Base-by-base conservation (phyloP, 768 basidiomycete species). In the Pleurotus djamor region DNA sequence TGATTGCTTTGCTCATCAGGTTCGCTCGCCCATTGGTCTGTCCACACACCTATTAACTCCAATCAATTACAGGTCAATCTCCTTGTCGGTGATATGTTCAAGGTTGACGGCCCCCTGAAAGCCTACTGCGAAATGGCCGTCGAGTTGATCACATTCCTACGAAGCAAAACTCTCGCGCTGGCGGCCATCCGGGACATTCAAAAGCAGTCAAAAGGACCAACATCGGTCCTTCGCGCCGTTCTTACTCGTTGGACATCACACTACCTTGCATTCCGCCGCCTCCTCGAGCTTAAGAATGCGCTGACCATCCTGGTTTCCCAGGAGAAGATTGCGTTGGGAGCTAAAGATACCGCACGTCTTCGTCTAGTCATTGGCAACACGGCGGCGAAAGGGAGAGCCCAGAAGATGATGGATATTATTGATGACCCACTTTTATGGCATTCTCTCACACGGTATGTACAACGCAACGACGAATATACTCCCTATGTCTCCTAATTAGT, bases 21-120 rank as follows among this genome's bases (percentile, higher is more conserved):
- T 73, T 9, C 28, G 38, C 44, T 55, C 3, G 4, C n/a, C n/a
- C 52, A 4, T 38, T 44, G 28, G 5, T 4, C 10, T 59, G 21
- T 21, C 34, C 37, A 4, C 4, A 5, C n/a, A 41, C 14, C 35
- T 16, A 33, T 41, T 37, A 33, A 9, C 2, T 52, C 34, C 8
- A 28, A 47, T 16, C 34, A 4, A 34, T 10, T 58, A 28, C 61
- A 77, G 74, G 65, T 74, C 14, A 77, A 79, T 60, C 71, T 79
- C 3, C 65, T 79, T 36, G 70, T 79, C 35, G 70, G 73, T 1
- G 67, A 79, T 50, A 76, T 72, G 52, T 74, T 78, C 61, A 70
- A 71, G 48, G 59, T 51, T 0, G 68, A 69, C 13, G 52, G 66
- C 33, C 41, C 60, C 10, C 55, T 69, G 8, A 57, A 63, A 16